Conservation (phyloP, 495 filamentous ascomycete species). For the Aspergillus cavernicola region DNA sequence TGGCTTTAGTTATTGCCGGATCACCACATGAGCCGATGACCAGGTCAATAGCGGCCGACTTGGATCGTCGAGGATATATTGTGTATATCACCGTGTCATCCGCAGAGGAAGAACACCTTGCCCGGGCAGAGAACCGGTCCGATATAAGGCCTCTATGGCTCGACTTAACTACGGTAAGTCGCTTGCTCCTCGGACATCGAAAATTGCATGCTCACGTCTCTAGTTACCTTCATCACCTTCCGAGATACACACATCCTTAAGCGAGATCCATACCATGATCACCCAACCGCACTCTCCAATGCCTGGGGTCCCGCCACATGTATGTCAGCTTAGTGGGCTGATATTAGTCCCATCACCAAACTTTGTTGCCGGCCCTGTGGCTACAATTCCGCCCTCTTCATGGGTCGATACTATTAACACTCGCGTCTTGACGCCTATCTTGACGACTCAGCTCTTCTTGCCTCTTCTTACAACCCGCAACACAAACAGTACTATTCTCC, state of each 20-base stretch:
- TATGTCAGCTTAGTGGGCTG: constrained; percentile 70
- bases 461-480: constrained; percentile 62
- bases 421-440: constrained; percentile 85
- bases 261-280: constrained; percentile 54
- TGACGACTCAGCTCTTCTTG: constrained; percentile 81
- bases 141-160: constrained; percentile 82
- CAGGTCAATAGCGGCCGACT: constrained; percentile 71
- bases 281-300: constrained; percentile 67
- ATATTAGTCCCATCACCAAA: constrained; percentile 64
- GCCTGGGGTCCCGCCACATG: constrained; percentile 66
- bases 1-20: constrained; percentile 65
- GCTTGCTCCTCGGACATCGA: neutral
- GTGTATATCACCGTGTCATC: constrained; percentile 83
- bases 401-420: constrained; percentile 90
- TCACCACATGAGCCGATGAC: constrained; percentile 76
- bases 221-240: constrained; percentile 55
- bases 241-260: constrained; percentile 48
- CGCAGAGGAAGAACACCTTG: constrained; percentile 73
- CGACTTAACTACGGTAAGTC: constrained; percentile 60
- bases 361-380: constrained; percentile 70
- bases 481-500: constrained; percentile 58
- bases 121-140: constrained; percentile 67
- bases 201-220: constrained; percentile 28
- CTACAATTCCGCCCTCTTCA: constrained; percentile 71
- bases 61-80: constrained; percentile 90